These are phyloP conservation scores for Trypanosoma platydactyli DNA, from an alignment of 208 protist species.

Conservation along the genomic window DNA sequence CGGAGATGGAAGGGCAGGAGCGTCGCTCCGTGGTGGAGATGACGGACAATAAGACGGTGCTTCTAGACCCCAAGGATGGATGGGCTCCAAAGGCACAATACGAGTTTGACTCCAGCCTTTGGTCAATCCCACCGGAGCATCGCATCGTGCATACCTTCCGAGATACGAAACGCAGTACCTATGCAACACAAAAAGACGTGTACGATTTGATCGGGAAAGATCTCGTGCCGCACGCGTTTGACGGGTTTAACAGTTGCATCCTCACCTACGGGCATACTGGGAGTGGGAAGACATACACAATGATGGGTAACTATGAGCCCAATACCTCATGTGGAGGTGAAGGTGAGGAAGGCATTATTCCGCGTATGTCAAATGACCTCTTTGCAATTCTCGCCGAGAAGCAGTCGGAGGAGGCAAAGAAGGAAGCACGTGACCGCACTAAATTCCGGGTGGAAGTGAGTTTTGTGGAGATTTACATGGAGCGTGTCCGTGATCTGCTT, in stretches of 20 bases:
- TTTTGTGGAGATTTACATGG: conserved; percentile 98
- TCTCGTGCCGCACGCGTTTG: conserved; percentile 92
- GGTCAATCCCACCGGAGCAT: conserved; percentile 88
- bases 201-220: conserved; percentile 91
- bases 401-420: conserved; percentile 36
- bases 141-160: conserved; percentile 83
- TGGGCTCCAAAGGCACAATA: conserved; percentile 89
- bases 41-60: conserved; percentile 82
- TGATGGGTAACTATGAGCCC: conserved; percentile 89
- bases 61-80: conserved; percentile 83
- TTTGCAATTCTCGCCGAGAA: conserved; percentile 73
- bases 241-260: conserved; percentile 91
- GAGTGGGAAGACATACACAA: conserved; percentile 93
- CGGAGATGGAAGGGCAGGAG: conserved; percentile 83
- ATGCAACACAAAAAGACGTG: conserved; percentile 86
- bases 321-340: conserved; percentile 69
- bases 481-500: conserved; percentile 95
- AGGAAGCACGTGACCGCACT: conserved; percentile 29
- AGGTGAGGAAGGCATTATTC: conserved; percentile 89
- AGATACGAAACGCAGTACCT: conserved; percentile 68
- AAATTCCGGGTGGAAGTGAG: conserved; percentile 91
- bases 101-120: conserved; percentile 88
- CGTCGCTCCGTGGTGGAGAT: conserved; percentile 89
- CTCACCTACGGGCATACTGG: conserved; percentile 93
- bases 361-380: conserved; percentile 89